These are phyloP conservation scores for Coemansia sp. DNA, from an alignment of 192 early-diverging fungal species.

Conservation along the genomic window DNA sequence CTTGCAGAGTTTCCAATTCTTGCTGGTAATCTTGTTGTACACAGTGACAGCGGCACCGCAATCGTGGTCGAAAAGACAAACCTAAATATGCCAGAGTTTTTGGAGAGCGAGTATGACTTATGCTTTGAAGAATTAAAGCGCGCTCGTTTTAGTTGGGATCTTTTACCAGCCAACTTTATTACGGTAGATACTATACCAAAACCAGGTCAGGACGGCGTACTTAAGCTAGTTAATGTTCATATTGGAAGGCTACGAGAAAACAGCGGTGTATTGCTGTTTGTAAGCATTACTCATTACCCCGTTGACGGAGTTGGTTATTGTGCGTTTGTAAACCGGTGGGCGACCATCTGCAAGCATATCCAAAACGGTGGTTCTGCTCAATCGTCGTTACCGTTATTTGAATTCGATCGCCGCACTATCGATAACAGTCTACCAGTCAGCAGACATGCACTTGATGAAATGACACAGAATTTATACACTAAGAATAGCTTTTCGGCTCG, in stretches of 20 bases:
- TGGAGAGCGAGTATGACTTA: neutral
- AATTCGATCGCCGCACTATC: neutral
- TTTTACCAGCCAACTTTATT: neutral
- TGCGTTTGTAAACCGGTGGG: constrained; percentile 20
- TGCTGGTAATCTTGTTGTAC: neutral
- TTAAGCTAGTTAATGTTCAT: constrained; percentile 6
- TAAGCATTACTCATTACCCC: constrained; percentile 2
- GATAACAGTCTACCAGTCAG: neutral
- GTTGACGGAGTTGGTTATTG: constrained; percentile 14
- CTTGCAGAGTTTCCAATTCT: constrained; percentile 1
- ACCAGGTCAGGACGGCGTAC: neutral
- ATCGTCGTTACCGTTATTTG: too few species aligned
- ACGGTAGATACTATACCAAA: neutral
- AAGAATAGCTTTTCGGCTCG: neutral
- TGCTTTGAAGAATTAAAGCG: neutral
- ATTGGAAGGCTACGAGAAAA: constrained; percentile 9
- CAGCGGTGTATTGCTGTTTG: constrained; percentile 17
- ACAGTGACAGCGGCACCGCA: neutral
- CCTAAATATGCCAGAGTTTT: constrained; percentile 6
- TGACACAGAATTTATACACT: neutral
- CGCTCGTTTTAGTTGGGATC: neutral
- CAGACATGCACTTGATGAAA: neutral
- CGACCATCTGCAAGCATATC: neutral
- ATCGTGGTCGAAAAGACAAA: constrained; percentile 1
- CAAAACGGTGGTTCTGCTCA: too few species aligned